Evolutionary conservation across 2,329 filamentous ascomycete species (phyloP), one percentile per base, ranked within the genome.

Genomic region (Paradendryphiella salina): DNA sequence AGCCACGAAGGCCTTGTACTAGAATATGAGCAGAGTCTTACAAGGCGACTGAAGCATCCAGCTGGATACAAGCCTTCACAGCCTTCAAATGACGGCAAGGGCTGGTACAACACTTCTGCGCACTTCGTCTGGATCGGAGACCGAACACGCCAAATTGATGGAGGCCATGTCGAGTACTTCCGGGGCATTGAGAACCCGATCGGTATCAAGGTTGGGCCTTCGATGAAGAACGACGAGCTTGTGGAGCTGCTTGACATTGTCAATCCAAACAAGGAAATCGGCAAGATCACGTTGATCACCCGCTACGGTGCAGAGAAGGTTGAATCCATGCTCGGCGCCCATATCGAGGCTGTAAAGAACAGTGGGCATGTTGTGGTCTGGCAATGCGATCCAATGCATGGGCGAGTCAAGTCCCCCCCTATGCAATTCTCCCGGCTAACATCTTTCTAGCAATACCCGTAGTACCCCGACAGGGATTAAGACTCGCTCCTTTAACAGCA

Each of bases 361-460:
- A 92, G 88, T 50, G 90, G 81, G 0, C 85, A 87, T 67, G 65
- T 80, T 17, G 90, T 96, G 3, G 90, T 96, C 63, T 97, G 93
- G 93, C 94, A 97, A 77, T 97, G 93, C 76, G 94, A 99, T 75
- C 94, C 94, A 17, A 99, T 99, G 94, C 94, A 99, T 76, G 94
- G 94, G 75, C 75, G 63, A 66, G 71, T 59, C 13, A 36, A 17
- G 10, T 37, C 18, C n/a, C 7, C 7, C 10, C 2, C 17, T 10
- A 26, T 18, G 6, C 15, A 13, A 13, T 13, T 2, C 35, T 23
- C 18, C 32, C 52, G 36, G 54, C 53, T 65, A 38, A 65, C 13
- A n/a, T 1, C 0, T 36, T 11, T 1, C 6, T 45, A 77, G 75
- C 23, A 87, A 87, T 70, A 85, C 83, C 0, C 79, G 81, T 39